These are phyloP conservation scores for Candida sp. DNA, from an alignment of 1,139 yeast genomes.

Conservation along the genomic window DNA sequence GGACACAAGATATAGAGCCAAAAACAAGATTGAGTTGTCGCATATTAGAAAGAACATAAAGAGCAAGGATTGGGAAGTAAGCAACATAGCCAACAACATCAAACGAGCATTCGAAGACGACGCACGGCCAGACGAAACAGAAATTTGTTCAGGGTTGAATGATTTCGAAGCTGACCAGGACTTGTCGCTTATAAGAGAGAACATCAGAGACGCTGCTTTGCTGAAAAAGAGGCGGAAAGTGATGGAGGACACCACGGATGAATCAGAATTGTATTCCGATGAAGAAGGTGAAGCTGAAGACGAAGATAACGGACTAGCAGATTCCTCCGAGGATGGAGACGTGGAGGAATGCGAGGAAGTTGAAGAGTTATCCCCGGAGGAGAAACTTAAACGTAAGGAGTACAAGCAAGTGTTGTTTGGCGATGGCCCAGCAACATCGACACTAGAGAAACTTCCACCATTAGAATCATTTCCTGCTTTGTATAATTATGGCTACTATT, in stretches of 20 bases:
- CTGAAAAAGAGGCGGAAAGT: background rate
- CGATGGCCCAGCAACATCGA: background rate
- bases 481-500: slow-evolving; percentile 1
- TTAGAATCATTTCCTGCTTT: slow-evolving; percentile 26
- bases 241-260: slow-evolving; percentile 14
- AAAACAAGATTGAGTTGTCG: slow-evolving; percentile 40
- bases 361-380: slow-evolving; percentile 10
- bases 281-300: slow-evolving; percentile 11
- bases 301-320: slow-evolving; percentile 9
- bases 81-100: slow-evolving; percentile 5
- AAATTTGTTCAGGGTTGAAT: slow-evolving; percentile 24
- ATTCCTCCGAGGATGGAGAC: slow-evolving; percentile 7
- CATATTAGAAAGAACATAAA: slow-evolving; percentile 22
- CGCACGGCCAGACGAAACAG: slow-evolving; percentile 5
- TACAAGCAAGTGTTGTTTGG: slow-evolving; percentile 13
- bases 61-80: slow-evolving; percentile 5
- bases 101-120: slow-evolving; percentile 8
- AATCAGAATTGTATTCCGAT: slow-evolving; percentile 6
- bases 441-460: slow-evolving; percentile 24
- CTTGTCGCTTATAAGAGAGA: slow-evolving; percentile 16
- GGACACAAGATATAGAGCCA: slow-evolving; percentile 27
- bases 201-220: background rate
- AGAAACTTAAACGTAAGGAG: slow-evolving; percentile 11
- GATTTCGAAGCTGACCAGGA: slow-evolving; percentile 30
- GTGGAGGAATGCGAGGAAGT: slow-evolving; percentile 9